Evolutionary conservation across 768 basidiomycete genomes (phyloP), one percentile per base, ranked within the genome.

Genomic region (Kwoniella shandongensis): DNA sequence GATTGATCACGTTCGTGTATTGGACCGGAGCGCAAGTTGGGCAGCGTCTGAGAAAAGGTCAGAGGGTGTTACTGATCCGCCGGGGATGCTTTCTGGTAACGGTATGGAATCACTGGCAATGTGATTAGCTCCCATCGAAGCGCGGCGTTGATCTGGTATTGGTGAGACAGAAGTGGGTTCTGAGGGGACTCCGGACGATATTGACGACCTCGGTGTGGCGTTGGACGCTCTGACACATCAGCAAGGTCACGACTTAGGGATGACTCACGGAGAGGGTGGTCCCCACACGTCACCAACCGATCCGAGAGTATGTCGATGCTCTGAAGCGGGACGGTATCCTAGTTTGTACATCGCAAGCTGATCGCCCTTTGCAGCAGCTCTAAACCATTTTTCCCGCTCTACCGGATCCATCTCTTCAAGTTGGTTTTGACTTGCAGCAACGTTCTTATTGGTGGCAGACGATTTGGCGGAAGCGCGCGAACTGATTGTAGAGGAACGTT

Each of bases 281-380:
- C 66, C 66, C 66, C 66, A 67, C 8, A 67, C 53, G 22, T 61
- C 57, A 20, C 51, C 55, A 7, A 48, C 44, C 2, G 47, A 35
- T 12, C 66, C 66, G 11, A 63, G 29, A 5, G 44, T 36, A 39
- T 67, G 54, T 15, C 59, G 41, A 26, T 63, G 50, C 32, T 18
- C 1, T 17, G 13, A 29, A 1, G 40, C 27, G 1, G 55, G 35
- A 12, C 54, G 42, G 49, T 56, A 57, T 11, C 63, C 66, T 30
- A 65, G 40, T 35, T 55, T 44, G 26, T 62, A 44, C 56, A 59
- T 47, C 2, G 67, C 67, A 12, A 69, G 36, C 30, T 69, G 67
- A 38, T 66, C 67, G 20, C 65, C 67, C 13, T 25, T 48, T 3
- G 46, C 39, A 8, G 64, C 62, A 2, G 64, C 67, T 26, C 38